phyloP scores from a whole-genome alignment of 1,284 basidiomycete genomes.

The Marasmius oreades region DNA sequence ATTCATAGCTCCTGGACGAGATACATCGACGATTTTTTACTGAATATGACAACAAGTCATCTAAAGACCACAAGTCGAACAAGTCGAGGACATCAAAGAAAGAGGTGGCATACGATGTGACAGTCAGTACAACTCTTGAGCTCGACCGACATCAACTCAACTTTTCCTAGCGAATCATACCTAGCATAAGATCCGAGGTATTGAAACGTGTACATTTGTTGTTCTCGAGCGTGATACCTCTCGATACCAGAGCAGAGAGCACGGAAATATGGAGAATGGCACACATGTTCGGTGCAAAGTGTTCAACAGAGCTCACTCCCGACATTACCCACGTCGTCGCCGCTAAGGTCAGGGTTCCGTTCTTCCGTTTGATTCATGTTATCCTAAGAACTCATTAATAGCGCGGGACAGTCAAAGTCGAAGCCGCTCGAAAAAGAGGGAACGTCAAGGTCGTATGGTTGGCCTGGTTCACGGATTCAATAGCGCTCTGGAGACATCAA shows the following conservation, averaged over 20 bases:
- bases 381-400: slow-evolving; percentile 25
- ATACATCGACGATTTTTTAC: slow-evolving; percentile 78
- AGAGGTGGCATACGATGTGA: slow-evolving; percentile 50
- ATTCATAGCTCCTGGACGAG: slow-evolving; percentile 64
- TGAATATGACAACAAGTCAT: slow-evolving; percentile 50
- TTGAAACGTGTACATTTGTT: slow-evolving; percentile 78
- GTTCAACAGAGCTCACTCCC: slow-evolving; percentile 65
- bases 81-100: slow-evolving; percentile 22
- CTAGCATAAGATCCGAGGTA: slow-evolving; percentile 71
- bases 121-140: slow-evolving; percentile 38
- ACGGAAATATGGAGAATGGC: slow-evolving; percentile 90
- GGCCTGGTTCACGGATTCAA: slow-evolving; percentile 84
- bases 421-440: slow-evolving; percentile 67
- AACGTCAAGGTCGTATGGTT: slow-evolving; percentile 83
- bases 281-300: slow-evolving; percentile 84
- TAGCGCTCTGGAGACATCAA: slow-evolving; percentile 77
- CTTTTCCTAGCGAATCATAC: slow-evolving; percentile 70
- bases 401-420: slow-evolving; percentile 90
- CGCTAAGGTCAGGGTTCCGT: slow-evolving; percentile 56
- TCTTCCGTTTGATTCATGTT: slow-evolving; percentile 4
- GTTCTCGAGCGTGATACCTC: slow-evolving; percentile 93
- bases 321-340: slow-evolving; percentile 89
- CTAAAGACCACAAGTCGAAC: slow-evolving; percentile 29
- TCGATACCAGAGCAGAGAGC: slow-evolving; percentile 73
- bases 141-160: neutral